Evolutionary conservation across 2,329 filamentous ascomycete species (phyloP).

Genomic region (Bimuria novae-zelandiae): DNA sequence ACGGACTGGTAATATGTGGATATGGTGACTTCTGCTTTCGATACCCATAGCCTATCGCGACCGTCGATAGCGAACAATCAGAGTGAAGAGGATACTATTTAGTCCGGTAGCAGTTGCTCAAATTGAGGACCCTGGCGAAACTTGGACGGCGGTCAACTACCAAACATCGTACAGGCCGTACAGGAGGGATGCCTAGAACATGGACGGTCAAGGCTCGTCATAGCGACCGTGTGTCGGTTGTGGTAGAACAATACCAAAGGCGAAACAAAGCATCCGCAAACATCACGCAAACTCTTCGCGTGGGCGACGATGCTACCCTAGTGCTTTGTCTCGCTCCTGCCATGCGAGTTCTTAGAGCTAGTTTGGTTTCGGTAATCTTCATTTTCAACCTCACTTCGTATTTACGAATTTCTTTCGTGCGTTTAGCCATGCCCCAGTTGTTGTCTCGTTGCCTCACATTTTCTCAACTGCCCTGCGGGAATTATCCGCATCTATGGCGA

Average conservation of each 20-base stretch:
- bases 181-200: not conserved
- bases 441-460: not conserved
- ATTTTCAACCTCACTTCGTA: not conserved
- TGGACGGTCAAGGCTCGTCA: not conserved
- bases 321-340: not conserved
- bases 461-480: not conserved
- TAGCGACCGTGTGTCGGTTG: not conserved
- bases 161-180: not conserved
- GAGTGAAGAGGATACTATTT: not conserved
- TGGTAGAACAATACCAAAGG: conserved; percentile 40
- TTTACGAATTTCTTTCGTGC: not conserved
- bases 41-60: conserved; percentile 1
- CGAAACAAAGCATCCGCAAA: conserved; percentile 27
- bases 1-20: not conserved
- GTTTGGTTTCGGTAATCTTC: conserved; percentile 19
- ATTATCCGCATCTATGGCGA: conserved; percentile 19
- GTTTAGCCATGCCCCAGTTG: not conserved
- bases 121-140: not conserved
- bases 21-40: not conserved
- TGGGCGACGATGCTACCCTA: not conserved
- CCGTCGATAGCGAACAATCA: not conserved
- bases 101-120: not conserved
- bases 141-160: not conserved
- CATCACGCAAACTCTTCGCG: conserved; percentile 3
- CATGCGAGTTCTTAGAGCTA: conserved; percentile 15